These are phyloP conservation scores for Lasiosphaeria hispida DNA, from an alignment of 495 filamentous ascomycete species.

Conservation along the genomic window DNA sequence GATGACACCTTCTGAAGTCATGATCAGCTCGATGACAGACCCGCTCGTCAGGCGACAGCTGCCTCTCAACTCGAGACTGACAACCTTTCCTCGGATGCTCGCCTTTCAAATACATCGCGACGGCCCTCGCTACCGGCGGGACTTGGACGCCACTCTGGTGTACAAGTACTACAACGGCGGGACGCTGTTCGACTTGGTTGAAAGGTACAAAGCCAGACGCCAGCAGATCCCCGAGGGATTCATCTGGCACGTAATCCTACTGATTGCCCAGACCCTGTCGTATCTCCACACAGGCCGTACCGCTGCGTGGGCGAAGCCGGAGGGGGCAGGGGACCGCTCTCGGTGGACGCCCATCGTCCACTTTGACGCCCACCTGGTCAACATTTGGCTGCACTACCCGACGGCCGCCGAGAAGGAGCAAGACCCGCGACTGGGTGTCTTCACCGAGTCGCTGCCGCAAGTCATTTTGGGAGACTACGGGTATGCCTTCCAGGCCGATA, in stretches of 20 bases:
- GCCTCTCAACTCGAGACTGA: neutral
- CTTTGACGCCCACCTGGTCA: neutral
- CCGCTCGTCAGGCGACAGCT: constrained; percentile 1
- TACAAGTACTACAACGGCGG: constrained; percentile 26
- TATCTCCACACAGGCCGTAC: constrained; percentile 13
- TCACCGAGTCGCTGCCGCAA: constrained; percentile 9
- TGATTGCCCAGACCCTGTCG: constrained; percentile 8
- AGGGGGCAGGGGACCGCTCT: too few species aligned
- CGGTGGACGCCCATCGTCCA: constrained; percentile 6
- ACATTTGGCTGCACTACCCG: constrained; percentile 19
- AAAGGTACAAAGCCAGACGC: fast-evolving
- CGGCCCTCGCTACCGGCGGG: neutral
- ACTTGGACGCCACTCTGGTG: constrained; percentile 9
- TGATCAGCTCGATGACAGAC: constrained; percentile 5
- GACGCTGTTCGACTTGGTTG: neutral
- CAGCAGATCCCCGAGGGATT: constrained; percentile 14
- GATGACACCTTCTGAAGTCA: constrained; percentile 1
- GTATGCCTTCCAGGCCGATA: neutral
- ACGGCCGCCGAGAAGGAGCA: constrained; percentile 9
- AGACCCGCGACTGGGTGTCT: constrained; percentile 2
- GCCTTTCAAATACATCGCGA: constrained; percentile 8
- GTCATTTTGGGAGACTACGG: constrained; percentile 4
- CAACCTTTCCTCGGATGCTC: constrained; percentile 4
- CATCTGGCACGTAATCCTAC: constrained; percentile 24
- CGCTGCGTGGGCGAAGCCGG: too few species aligned